Evolutionary conservation across 1,284 basidiomycete genomes (phyloP), one percentile per base, ranked within the genome.

Genomic region (Neotropicomus parvogracilis): DNA sequence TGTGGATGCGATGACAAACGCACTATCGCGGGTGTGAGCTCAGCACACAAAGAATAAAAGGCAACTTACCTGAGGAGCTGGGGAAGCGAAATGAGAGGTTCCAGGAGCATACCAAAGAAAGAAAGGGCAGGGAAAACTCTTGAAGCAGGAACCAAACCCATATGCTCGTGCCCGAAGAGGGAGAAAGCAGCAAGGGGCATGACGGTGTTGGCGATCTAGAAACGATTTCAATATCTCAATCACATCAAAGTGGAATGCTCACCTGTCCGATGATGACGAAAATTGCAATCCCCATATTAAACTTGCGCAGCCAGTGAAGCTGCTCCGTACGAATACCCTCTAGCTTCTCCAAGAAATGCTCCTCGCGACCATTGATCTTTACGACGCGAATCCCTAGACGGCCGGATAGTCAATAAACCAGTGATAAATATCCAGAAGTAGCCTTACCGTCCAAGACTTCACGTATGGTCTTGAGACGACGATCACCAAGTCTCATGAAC

Each of bases 1-100:
- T 51, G 67, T 51, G 52, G 57, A 28, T 42, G 63, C 54, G 58
- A 71, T 46, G 62, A 74, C 54, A 56, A 70, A 36, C 56, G 72
- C 46, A 65, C 72, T 59, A 29, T 19, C 14, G 12, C 1, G 19
- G 59, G 13, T 2, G 27, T 49, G 39, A 50, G 49, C 12, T 37
- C 6, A 36, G 26, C 2, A 38, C 14, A 13, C 4, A 8, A 3
- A 28, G 9, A 20, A n/a, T 41, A 26, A 32, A 6, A 0, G 4
- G 20, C 2, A 6, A 39, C 48, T 40, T 51, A 59, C 59, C 57
- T 67, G 38, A 54, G 59, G 42, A 52, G 56, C 44, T 65, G 63
- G 6, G 62, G 62, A 44, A 63, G 62, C 2, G 62, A 42, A 17
- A 63, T 55, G 32, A 63, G 59, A 24, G 62, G 64, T 24, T 65